Base-by-base conservation (phyloP, 2,329 filamentous ascomycete species). In the Beauveria varroae region DNA sequence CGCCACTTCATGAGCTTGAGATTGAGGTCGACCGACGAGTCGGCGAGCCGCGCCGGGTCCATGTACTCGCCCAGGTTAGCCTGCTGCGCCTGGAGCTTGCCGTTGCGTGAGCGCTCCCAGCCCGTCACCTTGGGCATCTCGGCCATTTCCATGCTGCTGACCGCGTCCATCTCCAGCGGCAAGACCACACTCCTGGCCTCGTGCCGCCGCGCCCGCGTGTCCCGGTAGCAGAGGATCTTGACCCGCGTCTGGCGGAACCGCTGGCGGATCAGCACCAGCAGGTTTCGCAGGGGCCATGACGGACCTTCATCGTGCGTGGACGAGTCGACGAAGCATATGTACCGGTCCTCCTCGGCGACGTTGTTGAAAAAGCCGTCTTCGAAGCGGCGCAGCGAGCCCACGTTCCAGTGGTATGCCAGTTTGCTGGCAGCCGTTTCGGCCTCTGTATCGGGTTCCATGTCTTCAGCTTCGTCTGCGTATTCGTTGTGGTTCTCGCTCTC, bases 1-100 rank as follows among this genome's bases (percentile, higher is more conserved):
- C 95, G 87, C 95, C 95, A 99, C 76, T 97, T 99, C 87, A 99
- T 99, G 62, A 99, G 82, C 75, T 98, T 98, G 63, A 98, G 80
- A 70, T 99, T 99, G 62, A 99, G 81, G 70, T 99, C 95, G 10
- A 98, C 93, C 0, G 93, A 92, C 72, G 96, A 92, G 71, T 98
- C 93, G 24, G 95, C 95, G 20, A 98, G 79, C 69, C 87, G 87
- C 40, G 83, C 79, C 7, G 95, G 93, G 70, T 99, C 93, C 89
- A 99, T 93, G 68, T 96, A 96, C 68, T 95, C 91, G 22, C 89
- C 89, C 9, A 99, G 80, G 68, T 96, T 91, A 16, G 91, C 91
- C 20, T 88, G 83, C 66, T 90, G 87, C 18, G 90, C 86, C 20
- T 85, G 84, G 20, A 98, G 79, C 71, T 96, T 96, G 28, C 89